A percentile compares a stretch with the other conserved stretches of the same genome.
These are phyloP conservation scores for Acacia pycnantha DNA, from an alignment of 331 rosid species.

Conservation along the genomic window DNA sequence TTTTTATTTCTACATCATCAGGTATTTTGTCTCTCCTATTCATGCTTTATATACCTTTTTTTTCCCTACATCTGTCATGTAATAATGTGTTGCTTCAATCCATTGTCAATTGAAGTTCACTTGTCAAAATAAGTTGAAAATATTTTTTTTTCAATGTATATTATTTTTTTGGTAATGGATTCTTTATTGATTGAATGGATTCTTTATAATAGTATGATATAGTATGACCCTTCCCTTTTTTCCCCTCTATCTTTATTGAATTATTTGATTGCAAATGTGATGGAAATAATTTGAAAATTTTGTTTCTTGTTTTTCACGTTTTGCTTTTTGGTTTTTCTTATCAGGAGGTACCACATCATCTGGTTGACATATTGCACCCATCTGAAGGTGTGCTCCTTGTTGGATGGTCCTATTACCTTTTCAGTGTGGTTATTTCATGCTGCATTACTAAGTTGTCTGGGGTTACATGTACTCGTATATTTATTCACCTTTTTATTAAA, in stretches of 20 bases:
- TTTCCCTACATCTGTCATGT: no score
- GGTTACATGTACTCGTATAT: constrained; percentile 12
- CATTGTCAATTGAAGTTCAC: no score
- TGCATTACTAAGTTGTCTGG: constrained; percentile 22
- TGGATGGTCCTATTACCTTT: constrained; percentile 17
- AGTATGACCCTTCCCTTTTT: background rate
- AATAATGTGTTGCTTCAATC: no score
- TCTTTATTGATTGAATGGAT: background rate
- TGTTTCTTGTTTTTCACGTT: constrained; percentile 3
- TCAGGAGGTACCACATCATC: constrained; percentile 89
- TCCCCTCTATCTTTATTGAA: background rate
- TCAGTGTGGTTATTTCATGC: constrained; percentile 13
- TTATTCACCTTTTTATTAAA: constrained; percentile 30
- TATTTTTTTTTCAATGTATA: no score
- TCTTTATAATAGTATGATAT: background rate
- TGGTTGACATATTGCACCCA: constrained; percentile 74
- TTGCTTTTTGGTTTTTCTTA: constrained; percentile 23
- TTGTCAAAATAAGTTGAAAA: no score
- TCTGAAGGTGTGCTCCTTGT: constrained; percentile 66
- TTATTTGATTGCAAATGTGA: background rate
- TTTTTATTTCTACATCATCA: no score
- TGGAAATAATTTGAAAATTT: background rate
- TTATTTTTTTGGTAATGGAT: no score
- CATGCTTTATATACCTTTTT: no score
- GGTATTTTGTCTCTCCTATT: no score